Evolutionary conservation across 306 rosid species (phyloP).

Genomic region (Elaeagnus macrophylla): DNA sequence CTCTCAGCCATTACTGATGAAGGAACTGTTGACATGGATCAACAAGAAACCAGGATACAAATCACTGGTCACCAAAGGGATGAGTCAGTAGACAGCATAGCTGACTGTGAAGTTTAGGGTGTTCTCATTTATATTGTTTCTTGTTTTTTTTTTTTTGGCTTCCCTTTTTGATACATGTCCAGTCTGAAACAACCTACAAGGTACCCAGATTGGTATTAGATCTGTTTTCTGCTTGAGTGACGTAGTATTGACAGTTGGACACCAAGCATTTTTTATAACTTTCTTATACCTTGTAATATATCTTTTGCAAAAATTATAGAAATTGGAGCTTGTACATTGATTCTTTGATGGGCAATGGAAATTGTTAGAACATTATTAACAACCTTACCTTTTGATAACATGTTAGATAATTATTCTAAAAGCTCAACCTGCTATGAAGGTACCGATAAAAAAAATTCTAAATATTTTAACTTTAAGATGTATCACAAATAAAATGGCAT

Average conservation of each 20-base stretch:
- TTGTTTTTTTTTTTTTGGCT: slow-evolving; percentile 14
- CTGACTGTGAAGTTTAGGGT: slow-evolving; percentile 49
- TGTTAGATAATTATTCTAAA: too few relatives aligned
- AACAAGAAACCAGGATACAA: slow-evolving; percentile 35
- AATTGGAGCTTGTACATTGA: slow-evolving; percentile 27
- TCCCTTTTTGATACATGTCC: slow-evolving; percentile 22
- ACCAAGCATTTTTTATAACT: slow-evolving; percentile 12
- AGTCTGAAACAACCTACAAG: slow-evolving; percentile 11
- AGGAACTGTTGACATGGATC: slow-evolving; percentile 51
- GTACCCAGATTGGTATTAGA: slow-evolving; percentile 6
- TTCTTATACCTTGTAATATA: slow-evolving; percentile 13
- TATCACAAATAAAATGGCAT: too few relatives aligned
- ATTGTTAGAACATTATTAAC: slow-evolving; percentile 21
- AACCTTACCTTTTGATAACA: not conserved
- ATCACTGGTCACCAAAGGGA: slow-evolving; percentile 53
- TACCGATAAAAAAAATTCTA: too few relatives aligned
- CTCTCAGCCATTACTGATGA: slow-evolving; percentile 60
- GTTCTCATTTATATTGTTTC: slow-evolving; percentile 11
- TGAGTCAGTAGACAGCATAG: slow-evolving; percentile 75
- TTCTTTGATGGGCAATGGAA: slow-evolving; percentile 18
- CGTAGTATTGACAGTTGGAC: slow-evolving; percentile 24
- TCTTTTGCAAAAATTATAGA: slow-evolving; percentile 22
- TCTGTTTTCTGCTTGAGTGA: slow-evolving; percentile 13
- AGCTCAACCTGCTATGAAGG: too few relatives aligned
- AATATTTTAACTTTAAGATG: too few relatives aligned